A percentile compares a stretch with the other conserved stretches of the same genome.
Evolutionary conservation across 169 alveolate genomes (phyloP).

Genomic region (Perkinsus olseni): DNA sequence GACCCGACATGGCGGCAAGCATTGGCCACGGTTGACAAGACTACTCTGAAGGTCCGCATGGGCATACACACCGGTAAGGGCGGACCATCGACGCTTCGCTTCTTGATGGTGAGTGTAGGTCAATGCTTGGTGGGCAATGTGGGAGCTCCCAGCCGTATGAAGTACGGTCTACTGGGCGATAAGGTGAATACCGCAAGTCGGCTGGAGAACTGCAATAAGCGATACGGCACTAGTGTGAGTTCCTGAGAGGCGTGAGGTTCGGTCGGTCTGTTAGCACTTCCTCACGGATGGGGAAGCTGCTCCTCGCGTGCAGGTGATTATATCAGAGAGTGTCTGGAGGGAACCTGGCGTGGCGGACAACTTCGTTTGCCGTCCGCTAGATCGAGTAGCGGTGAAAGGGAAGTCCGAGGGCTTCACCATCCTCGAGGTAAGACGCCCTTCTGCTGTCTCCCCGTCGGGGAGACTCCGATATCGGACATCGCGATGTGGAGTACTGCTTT

Average conservation of each 20-base stretch:
- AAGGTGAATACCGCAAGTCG: conserved; percentile 34
- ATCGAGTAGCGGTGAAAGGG: background rate
- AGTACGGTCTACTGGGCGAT: conserved; percentile 33
- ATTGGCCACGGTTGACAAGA: background rate
- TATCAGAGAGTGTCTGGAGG: background rate
- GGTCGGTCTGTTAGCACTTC: too few relatives aligned
- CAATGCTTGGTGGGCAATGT: conserved; percentile 25
- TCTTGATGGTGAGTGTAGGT: background rate
- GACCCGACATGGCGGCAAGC: background rate
- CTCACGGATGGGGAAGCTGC: too few relatives aligned
- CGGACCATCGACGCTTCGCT: background rate
- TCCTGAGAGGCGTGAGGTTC: too few relatives aligned
- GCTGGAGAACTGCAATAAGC: conserved; percentile 19
- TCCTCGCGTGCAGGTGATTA: background rate
- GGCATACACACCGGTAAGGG: background rate
- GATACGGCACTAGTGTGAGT: conserved; percentile 8
- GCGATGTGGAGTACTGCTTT: too few relatives aligned
- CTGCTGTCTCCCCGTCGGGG: too few relatives aligned
- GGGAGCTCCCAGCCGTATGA: conserved; percentile 27
- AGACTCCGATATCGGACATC: too few relatives aligned
- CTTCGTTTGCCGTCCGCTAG: background rate
- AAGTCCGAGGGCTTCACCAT: background rate
- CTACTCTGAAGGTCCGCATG: background rate
- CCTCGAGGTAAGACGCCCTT: background rate
- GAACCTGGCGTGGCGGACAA: background rate